A percentile compares a stretch with the other conserved stretches of the same genome.
Evolutionary conservation across 108 stramenopile species (phyloP).

Genomic region (Nannochloropsis granulata): DNA sequence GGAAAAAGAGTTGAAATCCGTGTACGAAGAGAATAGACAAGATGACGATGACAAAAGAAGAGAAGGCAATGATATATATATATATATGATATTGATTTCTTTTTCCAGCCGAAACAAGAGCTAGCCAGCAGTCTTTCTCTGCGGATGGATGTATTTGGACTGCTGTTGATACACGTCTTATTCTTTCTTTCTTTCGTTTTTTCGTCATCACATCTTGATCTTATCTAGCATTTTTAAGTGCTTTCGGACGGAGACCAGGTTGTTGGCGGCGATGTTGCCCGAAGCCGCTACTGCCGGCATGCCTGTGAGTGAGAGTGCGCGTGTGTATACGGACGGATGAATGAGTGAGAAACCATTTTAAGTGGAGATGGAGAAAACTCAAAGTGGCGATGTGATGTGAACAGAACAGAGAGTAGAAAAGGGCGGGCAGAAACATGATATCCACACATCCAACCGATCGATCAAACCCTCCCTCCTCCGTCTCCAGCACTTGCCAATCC

Average conservation of each 20-base stretch:
- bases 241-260: conserved; percentile 26
- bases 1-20: too few relatives aligned
- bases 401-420: too few relatives aligned
- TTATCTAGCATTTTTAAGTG: conserved; percentile 14
- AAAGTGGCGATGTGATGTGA: neutral
- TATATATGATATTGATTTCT: too few relatives aligned
- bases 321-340: neutral
- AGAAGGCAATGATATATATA: too few relatives aligned
- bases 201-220: conserved; percentile 11
- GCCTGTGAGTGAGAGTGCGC: conserved; percentile 72
- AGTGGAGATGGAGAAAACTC: neutral
- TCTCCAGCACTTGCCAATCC: conserved; percentile 40
- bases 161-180: too few relatives aligned
- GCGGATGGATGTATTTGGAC: too few relatives aligned
- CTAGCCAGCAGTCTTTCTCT: too few relatives aligned
- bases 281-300: conserved; percentile 80
- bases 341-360: neutral
- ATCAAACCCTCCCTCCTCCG: neutral
- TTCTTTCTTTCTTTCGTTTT: too few relatives aligned
- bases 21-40: too few relatives aligned
- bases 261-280: conserved; percentile 55
- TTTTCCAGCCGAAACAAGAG: too few relatives aligned
- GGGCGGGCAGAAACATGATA: too few relatives aligned
- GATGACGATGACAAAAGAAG: too few relatives aligned
- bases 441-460: neutral